Evolutionary conservation across 2,329 filamentous ascomycete species (phyloP), one percentile per base, ranked within the genome.

Genomic region (Alternaria solani): DNA sequence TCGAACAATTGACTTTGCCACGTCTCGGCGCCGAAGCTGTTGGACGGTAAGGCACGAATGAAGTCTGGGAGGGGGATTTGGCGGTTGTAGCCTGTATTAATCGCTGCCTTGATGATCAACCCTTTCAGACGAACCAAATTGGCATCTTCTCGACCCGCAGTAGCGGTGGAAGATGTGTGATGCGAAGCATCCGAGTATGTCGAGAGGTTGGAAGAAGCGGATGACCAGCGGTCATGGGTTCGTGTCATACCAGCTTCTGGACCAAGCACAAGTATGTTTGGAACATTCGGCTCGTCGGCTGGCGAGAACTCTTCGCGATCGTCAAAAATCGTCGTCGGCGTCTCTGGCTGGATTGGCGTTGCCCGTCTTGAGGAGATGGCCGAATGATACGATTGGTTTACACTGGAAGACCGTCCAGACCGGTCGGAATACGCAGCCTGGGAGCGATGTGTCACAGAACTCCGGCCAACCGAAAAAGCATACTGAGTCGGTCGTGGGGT

Each of bases 321-420:
- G 76, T 97, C 94, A 70, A 97, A 97, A 68, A 97, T 93, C 5
- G 94, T 98, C 0, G 94, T 94, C 0, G 94, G 94, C 0, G 94
- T 98, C 80, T 98, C 94, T 1, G 94, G 94, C 83, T 85, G 55
- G 59, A 64, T 66, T 8, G 70, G 62, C 1, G 66, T 62, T 36
- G 72, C 66, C 47, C 67, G 69, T 25, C 73, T 65, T 81, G 81
- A 72, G 2, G 76, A 77, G 25, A 78, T 72, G 14, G 80, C 81
- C 32, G 80, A 80, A 66, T 83, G 81, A 53, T 81, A 82, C 12
- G 80, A 80, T 53, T 79, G 72, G 72, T 68, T 82, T 75, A 75
- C 81, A 81, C 68, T 88, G 38, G 74, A 81, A 4, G 71, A 72
- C 7, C 73, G 69, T 30, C 62, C 74, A 46, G 76, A 79, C 30